phyloP scores from a whole-genome alignment of 768 basidiomycete species.

The Tephrocybe sp. region DNA sequence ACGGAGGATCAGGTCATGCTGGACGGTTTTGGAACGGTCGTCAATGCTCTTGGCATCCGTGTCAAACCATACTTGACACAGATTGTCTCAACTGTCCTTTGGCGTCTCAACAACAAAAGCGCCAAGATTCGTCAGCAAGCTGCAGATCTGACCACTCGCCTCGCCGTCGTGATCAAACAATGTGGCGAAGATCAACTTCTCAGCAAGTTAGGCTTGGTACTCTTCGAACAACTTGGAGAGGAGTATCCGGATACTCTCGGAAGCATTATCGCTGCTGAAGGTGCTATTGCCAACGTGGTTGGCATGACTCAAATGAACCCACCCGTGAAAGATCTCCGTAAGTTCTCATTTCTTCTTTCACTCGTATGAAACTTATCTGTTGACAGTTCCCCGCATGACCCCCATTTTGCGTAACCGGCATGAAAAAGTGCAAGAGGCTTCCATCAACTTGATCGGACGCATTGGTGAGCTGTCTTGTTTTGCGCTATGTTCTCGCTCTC shows the following conservation, averaged over 20 bases:
- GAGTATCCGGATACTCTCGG: conserved; percentile 99
- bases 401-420: conserved; percentile 99
- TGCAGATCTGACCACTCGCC: conserved; percentile 93
- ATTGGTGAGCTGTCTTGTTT: conserved; percentile 52
- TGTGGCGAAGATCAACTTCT: conserved; percentile 95
- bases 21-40: conserved; percentile 96
- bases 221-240: conserved; percentile 98
- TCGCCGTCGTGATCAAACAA: conserved; percentile 98
- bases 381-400: conserved; percentile 96
- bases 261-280: conserved; percentile 98
- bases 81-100: conserved; percentile 97
- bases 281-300: conserved; percentile 98
- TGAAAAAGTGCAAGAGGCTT: conserved; percentile 99
- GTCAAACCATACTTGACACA: conserved; percentile 99
- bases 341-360: conserved; percentile 35
- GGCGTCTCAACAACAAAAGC: conserved; percentile 99
- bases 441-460: conserved; percentile 98
- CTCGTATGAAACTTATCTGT: conserved; percentile 1
- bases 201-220: conserved; percentile 92
- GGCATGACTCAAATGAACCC: conserved; percentile 99
- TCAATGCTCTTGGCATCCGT: conserved; percentile 92
- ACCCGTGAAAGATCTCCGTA: conserved; percentile 96
- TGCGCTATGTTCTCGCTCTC: conserved; percentile 15
- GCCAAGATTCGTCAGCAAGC: conserved; percentile 99
- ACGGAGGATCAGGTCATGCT: conserved; percentile 99